Evolutionary conservation across 441 rosid species (phyloP).

Genomic region (Geranium incanum): DNA sequence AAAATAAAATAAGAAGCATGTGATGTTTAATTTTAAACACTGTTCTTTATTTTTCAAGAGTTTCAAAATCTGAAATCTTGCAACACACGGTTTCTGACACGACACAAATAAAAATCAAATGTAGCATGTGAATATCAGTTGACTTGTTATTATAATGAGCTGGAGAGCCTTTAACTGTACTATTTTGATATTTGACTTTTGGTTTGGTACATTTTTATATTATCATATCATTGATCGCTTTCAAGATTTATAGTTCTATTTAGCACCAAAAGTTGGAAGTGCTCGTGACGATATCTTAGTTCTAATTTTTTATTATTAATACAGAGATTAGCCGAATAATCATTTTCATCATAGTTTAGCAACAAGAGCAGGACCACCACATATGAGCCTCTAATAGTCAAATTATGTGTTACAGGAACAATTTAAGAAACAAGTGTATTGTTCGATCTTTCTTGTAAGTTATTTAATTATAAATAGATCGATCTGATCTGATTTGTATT

Average conservation of each 20-base stretch:
- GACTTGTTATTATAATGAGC: not conserved
- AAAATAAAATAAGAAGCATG: not conserved
- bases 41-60: not conserved
- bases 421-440: too few species aligned
- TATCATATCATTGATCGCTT: not conserved
- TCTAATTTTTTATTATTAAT: not conserved
- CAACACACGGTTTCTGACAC: not conserved
- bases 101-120: not conserved
- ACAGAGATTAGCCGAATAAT: not conserved
- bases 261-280: not conserved
- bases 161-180: not conserved
- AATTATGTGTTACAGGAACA: too few species aligned
- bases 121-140: not conserved
- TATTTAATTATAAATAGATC: too few species aligned
- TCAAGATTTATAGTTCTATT: not conserved
- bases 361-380: not conserved
- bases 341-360: not conserved
- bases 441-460: too few species aligned
- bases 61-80: not conserved
- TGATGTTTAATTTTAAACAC: not conserved
- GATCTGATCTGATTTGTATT: too few species aligned
- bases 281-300: not conserved
- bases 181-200: conserved; percentile 1
- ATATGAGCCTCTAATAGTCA: too few species aligned
- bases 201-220: not conserved